These are phyloP conservation scores for Dryas alaskensis DNA, from an alignment of 306 rosid genomes.

Conservation along the genomic window DNA sequence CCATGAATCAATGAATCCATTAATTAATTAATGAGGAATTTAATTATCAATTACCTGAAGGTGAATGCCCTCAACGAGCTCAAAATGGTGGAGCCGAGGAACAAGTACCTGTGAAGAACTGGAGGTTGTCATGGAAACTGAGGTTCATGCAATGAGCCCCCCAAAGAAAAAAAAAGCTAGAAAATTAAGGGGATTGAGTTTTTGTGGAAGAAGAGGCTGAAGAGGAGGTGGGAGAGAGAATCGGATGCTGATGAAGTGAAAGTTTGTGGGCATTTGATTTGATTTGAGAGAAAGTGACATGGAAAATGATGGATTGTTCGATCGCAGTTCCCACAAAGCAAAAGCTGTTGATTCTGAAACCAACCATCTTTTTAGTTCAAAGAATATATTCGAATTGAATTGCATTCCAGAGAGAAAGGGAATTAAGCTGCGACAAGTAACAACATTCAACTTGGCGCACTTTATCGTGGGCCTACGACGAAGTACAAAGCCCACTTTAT, in stretches of 20 bases:
- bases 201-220: neutral
- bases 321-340: neutral
- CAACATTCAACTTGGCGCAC: neutral
- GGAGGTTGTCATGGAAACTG: constrained; percentile 27
- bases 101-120: constrained; percentile 3
- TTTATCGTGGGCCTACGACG: neutral
- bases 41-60: constrained; percentile 10
- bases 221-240: constrained; percentile 12
- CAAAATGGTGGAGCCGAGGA: constrained; percentile 28
- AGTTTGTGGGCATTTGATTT: neutral
- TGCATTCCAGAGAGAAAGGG: neutral
- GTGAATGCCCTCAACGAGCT: constrained; percentile 28
- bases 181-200: neutral
- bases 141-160: neutral
- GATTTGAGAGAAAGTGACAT: neutral
- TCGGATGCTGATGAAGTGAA: constrained; percentile 5
- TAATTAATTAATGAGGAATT: neutral
- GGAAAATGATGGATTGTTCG: neutral
- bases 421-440: too few relatives aligned
- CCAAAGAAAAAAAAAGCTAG: neutral
- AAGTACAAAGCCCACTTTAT: too few relatives aligned
- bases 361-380: neutral
- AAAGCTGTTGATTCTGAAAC: neutral
- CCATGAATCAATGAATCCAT: too few relatives aligned
- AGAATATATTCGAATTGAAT: too few relatives aligned